A percentile compares a stretch with the other conserved stretches of the same genome.
Evolutionary conservation across 306 rosid species (phyloP).

Genomic region (Fagus crenata): DNA sequence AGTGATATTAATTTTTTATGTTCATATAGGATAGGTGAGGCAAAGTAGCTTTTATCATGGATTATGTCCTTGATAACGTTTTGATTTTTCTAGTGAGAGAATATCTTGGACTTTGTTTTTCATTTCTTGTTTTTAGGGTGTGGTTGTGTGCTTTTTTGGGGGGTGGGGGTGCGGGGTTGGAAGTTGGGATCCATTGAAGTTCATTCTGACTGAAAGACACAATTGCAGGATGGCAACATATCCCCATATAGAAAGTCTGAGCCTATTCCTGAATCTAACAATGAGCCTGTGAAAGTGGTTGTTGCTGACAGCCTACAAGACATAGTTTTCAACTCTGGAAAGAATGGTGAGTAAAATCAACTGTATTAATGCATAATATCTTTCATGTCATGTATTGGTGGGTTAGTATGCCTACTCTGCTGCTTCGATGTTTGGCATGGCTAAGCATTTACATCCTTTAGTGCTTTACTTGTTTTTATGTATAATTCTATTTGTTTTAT

Average conservation of each 20-base stretch:
- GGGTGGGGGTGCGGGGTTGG: neutral
- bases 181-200: neutral
- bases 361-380: slow-evolving; percentile 4
- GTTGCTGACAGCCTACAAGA: slow-evolving; percentile 73
- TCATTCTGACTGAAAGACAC: slow-evolving; percentile 20
- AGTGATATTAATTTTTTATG: neutral
- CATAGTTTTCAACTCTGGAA: slow-evolving; percentile 70
- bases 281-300: slow-evolving; percentile 89
- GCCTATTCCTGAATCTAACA: slow-evolving; percentile 74
- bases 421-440: neutral
- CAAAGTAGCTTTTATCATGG: neutral
- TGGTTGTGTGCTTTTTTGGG: too few species aligned
- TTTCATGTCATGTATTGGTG: neutral
- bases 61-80: neutral
- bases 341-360: slow-evolving; percentile 55
- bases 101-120: too few species aligned
- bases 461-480: neutral
- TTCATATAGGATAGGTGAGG: neutral
- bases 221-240: slow-evolving; percentile 70
- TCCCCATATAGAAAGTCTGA: slow-evolving; percentile 64
- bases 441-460: neutral
- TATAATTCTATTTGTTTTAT: neutral
- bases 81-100: too few species aligned
- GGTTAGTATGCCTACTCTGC: neutral
- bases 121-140: too few species aligned